phyloP scores from a whole-genome alignment of 108 stramenopile species.

The Pseudonitzschia pungens region DNA sequence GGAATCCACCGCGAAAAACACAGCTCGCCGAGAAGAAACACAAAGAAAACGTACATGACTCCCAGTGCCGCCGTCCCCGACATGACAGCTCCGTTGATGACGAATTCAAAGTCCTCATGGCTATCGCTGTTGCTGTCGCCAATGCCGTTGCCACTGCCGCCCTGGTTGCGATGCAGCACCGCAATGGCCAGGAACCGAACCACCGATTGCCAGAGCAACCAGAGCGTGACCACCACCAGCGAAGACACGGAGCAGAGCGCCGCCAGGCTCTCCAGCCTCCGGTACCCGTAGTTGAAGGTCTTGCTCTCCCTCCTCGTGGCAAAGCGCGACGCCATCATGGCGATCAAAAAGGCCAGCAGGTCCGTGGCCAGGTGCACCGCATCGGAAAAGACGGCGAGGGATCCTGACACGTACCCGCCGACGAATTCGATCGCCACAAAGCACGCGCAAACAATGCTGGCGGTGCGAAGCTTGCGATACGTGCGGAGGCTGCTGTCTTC shows the following conservation, averaged over 20 bases:
- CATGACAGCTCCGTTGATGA: conserved; percentile 93
- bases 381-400: conserved; percentile 83
- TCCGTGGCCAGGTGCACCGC: conserved; percentile 87
- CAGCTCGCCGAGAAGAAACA: too few relatives aligned
- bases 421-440: conserved; percentile 80
- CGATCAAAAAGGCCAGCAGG: conserved; percentile 51
- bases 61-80: conserved; percentile 81
- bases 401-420: conserved; percentile 68
- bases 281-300: too few relatives aligned
- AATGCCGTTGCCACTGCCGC: neutral
- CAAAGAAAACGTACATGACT: conserved; percentile 39
- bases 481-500: too few relatives aligned
- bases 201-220: too few relatives aligned
- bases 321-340: too few relatives aligned
- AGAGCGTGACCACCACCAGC: too few relatives aligned
- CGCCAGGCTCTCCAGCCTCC: too few relatives aligned
- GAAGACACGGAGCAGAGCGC: too few relatives aligned
- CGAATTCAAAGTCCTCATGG: conserved; percentile 27
- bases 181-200: too few relatives aligned
- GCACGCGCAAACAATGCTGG: conserved; percentile 53
- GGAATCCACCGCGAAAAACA: too few relatives aligned
- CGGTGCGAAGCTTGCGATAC: conserved; percentile 42
- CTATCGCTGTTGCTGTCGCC: conserved; percentile 49
- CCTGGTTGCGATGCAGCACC: neutral
- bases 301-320: too few relatives aligned